A percentile compares a stretch with the other conserved stretches of the same genome.
Evolutionary conservation across 2,329 filamentous ascomycete genomes (phyloP).

Genomic region (Alternaria sp.): DNA sequence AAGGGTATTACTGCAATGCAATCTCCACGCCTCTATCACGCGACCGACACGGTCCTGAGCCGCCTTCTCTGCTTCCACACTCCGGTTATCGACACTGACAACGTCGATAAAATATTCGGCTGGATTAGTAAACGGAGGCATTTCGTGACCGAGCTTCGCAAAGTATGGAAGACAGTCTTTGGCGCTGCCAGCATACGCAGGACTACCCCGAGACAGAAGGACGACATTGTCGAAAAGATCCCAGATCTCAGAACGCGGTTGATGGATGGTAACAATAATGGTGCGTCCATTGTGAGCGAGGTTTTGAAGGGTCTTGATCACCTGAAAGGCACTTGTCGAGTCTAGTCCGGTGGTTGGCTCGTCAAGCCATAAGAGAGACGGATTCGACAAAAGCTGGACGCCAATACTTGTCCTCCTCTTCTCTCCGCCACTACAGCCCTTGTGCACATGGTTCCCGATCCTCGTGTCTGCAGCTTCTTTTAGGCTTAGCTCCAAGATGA

Average conservation of each 20-base stretch:
- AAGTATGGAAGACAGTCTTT: constrained; percentile 71
- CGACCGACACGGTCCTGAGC: constrained; percentile 67
- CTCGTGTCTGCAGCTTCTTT: constrained; percentile 80
- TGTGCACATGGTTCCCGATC: constrained; percentile 74
- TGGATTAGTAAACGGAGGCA: constrained; percentile 78
- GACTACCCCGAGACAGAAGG: constrained; percentile 71
- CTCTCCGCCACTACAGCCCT: constrained; percentile 80
- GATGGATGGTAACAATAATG: constrained; percentile 77
- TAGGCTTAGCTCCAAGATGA: constrained; percentile 76
- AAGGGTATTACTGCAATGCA: constrained; percentile 25
- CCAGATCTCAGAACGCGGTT: constrained; percentile 82
- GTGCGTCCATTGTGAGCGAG: constrained; percentile 74
- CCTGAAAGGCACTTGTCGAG: constrained; percentile 77
- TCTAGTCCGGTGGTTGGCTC: constrained; percentile 82
- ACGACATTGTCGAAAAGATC: constrained; percentile 76
- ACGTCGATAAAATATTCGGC: constrained; percentile 79
- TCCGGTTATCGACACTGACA: constrained; percentile 76
- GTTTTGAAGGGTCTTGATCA: constrained; percentile 73
- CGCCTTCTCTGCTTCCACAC: constrained; percentile 68
- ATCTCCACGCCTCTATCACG: constrained; percentile 68
- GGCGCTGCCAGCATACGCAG: constrained; percentile 71
- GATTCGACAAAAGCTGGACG: constrained; percentile 80
- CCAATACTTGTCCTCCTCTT: constrained; percentile 79
- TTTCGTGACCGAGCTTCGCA: constrained; percentile 63
- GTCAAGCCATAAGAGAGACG: constrained; percentile 78